Evolutionary conservation across 2,329 filamentous ascomycete genomes (phyloP), one percentile per base, ranked within the genome.

Genomic region (Graphilbum sp.): DNA sequence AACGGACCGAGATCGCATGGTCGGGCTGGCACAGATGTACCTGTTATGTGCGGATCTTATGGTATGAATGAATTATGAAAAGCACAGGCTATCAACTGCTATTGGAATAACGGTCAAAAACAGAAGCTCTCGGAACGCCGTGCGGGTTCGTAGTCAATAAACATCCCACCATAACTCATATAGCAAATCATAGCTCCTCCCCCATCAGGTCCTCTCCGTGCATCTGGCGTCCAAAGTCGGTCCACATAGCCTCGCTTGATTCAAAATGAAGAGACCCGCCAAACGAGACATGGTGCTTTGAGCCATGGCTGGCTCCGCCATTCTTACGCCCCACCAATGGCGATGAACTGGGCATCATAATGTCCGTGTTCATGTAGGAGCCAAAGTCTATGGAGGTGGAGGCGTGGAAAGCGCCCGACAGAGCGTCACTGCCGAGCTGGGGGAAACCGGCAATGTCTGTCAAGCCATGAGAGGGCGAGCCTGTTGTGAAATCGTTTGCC

Each of bases 301-400:
- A n/a, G 21, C 32, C 36, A 23, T 11, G 27, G 30, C 37, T 34
- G 20, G 41, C n/a, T n/a, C 41, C 24, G 41, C 37, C 36, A 5
- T 15, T 35, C 21, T 42, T 45, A 29, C 49, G 43, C n/a, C 52
- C 46, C 12, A 54, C 30, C 16, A 53, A 34, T 5, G 67, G 60
- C 27, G 68, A 63, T 10, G 66, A 69, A 47, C 63, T 68, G 6
- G 63, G 59, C 55, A 68, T 59, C 10, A 56, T 48, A 21, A 53
- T 51, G 35, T 70, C 67, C 1, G 64, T 64, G 45, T 59, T 59
- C 17, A 72, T 53, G 23, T 68, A 57, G 23, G 55, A 59, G 29
- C 56, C 57, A 50, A 71, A 69, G 45, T 72, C 67, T 19, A 67
- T 43, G 23, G 59, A 35, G 33, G 33, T 48, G 44, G 33, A 49